Percentiles rank a stretch among this genome's conserved stretches.
These are phyloP conservation scores for Mucor piriformis DNA, from an alignment of 371 early-diverging fungal species.

Conservation along the genomic window DNA sequence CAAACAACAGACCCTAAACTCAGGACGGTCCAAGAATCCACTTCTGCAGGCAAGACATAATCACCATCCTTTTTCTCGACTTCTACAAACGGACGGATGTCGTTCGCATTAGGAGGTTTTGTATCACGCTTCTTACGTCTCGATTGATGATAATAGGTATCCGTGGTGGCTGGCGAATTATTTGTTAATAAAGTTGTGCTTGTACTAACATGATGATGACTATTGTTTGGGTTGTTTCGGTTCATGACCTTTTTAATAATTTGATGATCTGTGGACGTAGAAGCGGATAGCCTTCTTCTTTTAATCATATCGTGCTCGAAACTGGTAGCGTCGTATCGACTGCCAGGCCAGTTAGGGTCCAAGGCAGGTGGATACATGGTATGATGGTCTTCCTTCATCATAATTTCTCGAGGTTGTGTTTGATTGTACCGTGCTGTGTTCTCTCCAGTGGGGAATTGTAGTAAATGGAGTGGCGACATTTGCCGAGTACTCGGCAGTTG, in stretches of 20 bases:
- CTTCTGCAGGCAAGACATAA: conserved; percentile 74
- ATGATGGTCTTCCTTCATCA: background rate
- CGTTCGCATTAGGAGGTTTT: conserved; percentile 44
- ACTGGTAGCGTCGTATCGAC: conserved; percentile 20
- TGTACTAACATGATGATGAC: background rate
- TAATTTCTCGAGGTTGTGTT: conserved; percentile 4
- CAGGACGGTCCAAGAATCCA: conserved; percentile 78
- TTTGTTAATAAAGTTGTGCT: background rate
- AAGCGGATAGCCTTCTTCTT: conserved; percentile 6
- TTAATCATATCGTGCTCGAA: conserved; percentile 18
- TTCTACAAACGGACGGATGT: conserved; percentile 42
- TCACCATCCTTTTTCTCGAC: conserved; percentile 65
- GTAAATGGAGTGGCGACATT: background rate
- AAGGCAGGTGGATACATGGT: conserved; percentile 13
- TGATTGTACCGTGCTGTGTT: conserved; percentile 9
- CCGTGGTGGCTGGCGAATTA: conserved; percentile 11
- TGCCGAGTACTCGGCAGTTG: background rate
- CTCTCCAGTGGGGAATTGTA: background rate
- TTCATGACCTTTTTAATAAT: background rate
- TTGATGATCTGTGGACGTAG: too few relatives aligned
- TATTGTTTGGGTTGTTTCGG: background rate
- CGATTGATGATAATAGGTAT: conserved; percentile 41
- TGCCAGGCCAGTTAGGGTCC: conserved; percentile 28
- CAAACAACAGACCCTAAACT: conserved; percentile 72
- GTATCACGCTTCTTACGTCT: conserved; percentile 44